Base-by-base conservation (phyloP, 305 asterid genomes). In the Solanum chacoense region DNA sequence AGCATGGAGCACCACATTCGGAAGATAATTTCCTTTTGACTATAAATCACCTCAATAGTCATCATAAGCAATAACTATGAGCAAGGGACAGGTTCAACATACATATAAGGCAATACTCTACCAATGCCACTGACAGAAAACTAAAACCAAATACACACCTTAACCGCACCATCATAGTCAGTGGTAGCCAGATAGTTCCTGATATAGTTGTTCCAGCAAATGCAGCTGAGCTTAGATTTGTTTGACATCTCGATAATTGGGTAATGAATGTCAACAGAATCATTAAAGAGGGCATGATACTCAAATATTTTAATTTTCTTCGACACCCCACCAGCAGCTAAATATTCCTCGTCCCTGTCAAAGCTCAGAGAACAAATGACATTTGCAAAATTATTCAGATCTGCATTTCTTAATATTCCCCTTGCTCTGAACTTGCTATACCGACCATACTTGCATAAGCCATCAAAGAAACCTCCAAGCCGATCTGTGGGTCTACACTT, bases 311-410 rank as follows among this genome's bases (percentile, higher is more conserved):
- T 95, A 34, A 98, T 95, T 95, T 96, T 96, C 95, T 96, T 98
- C 18, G 98, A 95, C 90, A 96, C 98, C 90, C 99, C 98, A 88
- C 94, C 99, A 26, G 99, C 87, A 90, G 99, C 99, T 89, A 98
- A 91, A 90, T 90, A 95, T 85, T 98, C 99, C 93, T 94, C 99
- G 83, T 96, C 99, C 65, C 99, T 97, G 89, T 98, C 98, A 91
- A 98, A 96, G 94, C 98, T 96, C 94, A 97, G 93, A 78, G 98
- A 96, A 90, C 98, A 95, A 88, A 97, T 95, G 80, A 97, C 99
- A 88, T 97, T 97, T 86, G 97, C 94, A 67, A 96, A 91, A 89
- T 91, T 96, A 79, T 91, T 94, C 87, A 95, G 91, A 88, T 96
- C 99, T 81, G 97, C 96, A 94, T 91, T 95, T 87, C 96, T 92